Evolutionary conservation across 352 stramenopile species (phyloP).

Genomic region (Globisporangium barbulae): DNA sequence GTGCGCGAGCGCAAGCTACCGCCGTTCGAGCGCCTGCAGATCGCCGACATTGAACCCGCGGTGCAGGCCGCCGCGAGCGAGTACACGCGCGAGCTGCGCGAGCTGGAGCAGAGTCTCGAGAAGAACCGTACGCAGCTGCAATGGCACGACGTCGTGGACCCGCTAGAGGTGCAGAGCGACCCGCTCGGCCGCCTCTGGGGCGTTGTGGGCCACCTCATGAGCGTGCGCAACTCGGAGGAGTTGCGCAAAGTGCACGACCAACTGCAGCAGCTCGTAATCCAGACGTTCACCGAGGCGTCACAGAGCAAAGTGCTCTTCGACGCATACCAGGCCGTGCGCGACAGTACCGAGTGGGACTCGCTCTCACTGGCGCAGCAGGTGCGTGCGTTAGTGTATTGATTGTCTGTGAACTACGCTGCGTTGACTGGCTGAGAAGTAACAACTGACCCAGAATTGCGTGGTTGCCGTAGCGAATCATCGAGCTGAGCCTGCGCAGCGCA

Average conservation of each 20-base stretch:
- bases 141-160: constrained; percentile 89
- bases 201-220: constrained; percentile 95
- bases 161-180: constrained; percentile 91
- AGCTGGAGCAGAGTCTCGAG: constrained; percentile 39
- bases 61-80: constrained; percentile 46
- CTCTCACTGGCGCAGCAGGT: constrained; percentile 63
- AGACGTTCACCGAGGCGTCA: constrained; percentile 89
- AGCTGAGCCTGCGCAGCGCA: constrained; percentile 86
- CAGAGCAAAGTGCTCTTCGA: constrained; percentile 93
- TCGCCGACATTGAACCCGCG: constrained; percentile 59
- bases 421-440: not conserved
- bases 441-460: not conserved
- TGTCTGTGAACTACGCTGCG: not conserved
- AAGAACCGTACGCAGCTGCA: constrained; percentile 28
- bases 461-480: constrained; percentile 72
- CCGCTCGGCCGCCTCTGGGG: constrained; percentile 93
- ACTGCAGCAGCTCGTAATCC: constrained; percentile 92
- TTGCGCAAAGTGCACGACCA: constrained; percentile 92
- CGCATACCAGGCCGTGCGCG: constrained; percentile 81
- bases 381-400: constrained; percentile 15
- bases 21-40: constrained; percentile 62
- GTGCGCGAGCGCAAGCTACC: constrained; percentile 58
- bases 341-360: constrained; percentile 50
- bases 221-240: constrained; percentile 95
- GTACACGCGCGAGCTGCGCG: constrained; percentile 47